Evolutionary conservation across 345 rosid genomes (phyloP).

Genomic region (Linum trigynum): DNA sequence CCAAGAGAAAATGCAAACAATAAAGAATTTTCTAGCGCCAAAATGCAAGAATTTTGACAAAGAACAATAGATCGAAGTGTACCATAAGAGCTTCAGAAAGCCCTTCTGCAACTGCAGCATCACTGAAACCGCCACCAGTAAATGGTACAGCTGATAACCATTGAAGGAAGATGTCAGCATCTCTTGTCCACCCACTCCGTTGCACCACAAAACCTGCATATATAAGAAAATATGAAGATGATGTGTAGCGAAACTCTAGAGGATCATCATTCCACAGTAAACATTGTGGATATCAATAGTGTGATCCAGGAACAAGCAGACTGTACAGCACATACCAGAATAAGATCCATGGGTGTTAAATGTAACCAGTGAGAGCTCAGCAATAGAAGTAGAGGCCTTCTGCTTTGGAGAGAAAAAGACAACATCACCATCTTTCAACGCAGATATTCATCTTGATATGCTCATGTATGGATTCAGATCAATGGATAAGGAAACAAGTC

Average conservation of each 20-base stretch:
- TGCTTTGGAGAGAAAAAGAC: constrained; percentile 25
- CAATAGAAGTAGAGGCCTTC: constrained; percentile 49
- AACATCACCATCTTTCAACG: neutral
- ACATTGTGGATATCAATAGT: neutral
- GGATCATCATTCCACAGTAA: neutral
- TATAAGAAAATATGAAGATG: neutral
- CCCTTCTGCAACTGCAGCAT: constrained; percentile 96
- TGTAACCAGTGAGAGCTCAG: constrained; percentile 65
- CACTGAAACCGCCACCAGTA: constrained; percentile 87
- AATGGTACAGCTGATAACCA: constrained; percentile 75
- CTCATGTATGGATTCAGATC: too few species aligned
- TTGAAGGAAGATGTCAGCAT: constrained; percentile 64
- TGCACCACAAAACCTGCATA: constrained; percentile 74
- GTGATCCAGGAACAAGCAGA: neutral
- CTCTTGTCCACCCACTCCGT: constrained; percentile 91
- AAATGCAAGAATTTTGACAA: neutral
- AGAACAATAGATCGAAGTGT: constrained; percentile 12
- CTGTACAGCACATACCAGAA: constrained; percentile 16
- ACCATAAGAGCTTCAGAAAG: constrained; percentile 97
- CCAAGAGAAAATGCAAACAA: constrained; percentile 3
- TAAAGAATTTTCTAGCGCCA: neutral
- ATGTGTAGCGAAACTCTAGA: neutral
- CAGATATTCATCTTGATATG: neutral
- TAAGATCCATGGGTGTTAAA: constrained; percentile 80
- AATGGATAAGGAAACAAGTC: constrained; percentile 1